Evolutionary conservation across 2,329 filamentous ascomycete species (phyloP).

Genomic region (Verticillium alfalfae): DNA sequence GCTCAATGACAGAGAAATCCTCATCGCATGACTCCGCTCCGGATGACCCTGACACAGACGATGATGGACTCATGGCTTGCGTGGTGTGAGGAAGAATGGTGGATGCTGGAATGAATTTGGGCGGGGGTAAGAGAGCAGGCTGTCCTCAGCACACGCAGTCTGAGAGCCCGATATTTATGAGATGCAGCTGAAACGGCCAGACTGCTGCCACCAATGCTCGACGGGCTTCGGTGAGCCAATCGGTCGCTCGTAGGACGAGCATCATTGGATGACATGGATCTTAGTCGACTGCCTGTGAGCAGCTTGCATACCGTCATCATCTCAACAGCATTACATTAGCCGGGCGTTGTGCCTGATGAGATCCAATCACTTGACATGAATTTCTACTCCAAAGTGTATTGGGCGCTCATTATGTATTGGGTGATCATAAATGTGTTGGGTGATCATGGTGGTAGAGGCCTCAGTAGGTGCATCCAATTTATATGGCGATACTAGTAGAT

Average conservation of each 20-base stretch:
- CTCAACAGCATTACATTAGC: neutral
- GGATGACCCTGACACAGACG: neutral
- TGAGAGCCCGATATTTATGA: neutral
- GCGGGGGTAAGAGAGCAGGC: too few species aligned
- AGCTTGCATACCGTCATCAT: neutral
- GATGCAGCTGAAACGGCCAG: neutral
- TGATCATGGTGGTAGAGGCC: too few species aligned
- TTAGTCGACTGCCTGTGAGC: neutral
- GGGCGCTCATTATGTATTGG: too few species aligned
- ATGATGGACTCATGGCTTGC: neutral
- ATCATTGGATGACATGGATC: neutral
- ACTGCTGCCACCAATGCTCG: neutral
- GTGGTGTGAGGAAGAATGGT: neutral
- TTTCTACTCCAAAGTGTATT: neutral
- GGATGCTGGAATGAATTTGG: neutral
- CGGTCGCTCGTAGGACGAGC: neutral
- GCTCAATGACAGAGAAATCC: constrained; percentile 6
- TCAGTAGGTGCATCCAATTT: too few species aligned
- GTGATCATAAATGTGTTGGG: neutral
- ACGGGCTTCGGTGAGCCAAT: neutral
- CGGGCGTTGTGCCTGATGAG: neutral
- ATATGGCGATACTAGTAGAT: too few species aligned
- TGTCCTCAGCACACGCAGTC: neutral
- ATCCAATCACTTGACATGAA: neutral
- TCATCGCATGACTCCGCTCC: neutral